phyloP scores from a whole-genome alignment of 805 yeast genomes.

The Wickerhamiella azymoides region DNA sequence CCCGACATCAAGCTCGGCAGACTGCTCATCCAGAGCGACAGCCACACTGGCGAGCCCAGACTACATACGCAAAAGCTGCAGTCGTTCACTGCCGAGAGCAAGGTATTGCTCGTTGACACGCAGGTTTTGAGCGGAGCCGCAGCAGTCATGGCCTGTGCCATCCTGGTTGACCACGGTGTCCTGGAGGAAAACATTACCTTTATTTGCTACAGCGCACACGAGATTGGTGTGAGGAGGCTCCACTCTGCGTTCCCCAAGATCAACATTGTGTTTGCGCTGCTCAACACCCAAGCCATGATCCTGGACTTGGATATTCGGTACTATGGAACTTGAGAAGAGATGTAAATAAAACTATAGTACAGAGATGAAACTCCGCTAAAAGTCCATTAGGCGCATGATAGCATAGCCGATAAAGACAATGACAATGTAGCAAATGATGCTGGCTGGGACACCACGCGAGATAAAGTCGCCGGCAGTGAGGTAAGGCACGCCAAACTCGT shows the following conservation, averaged over 20 bases:
- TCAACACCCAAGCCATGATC: slow-evolving; percentile 40
- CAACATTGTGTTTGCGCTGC: slow-evolving; percentile 52
- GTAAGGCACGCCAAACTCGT: slow-evolving; percentile 83
- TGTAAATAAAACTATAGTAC: neutral
- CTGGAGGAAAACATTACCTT: slow-evolving; percentile 46
- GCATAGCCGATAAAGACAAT: slow-evolving; percentile 70
- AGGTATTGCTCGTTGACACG: slow-evolving; percentile 65
- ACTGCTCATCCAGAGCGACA: slow-evolving; percentile 73
- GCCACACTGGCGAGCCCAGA: slow-evolving; percentile 87
- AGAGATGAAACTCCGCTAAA: neutral
- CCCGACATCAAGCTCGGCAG: slow-evolving; percentile 76
- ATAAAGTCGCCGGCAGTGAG: slow-evolving; percentile 77
- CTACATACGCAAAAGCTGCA: slow-evolving; percentile 75
- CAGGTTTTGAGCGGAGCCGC: slow-evolving; percentile 90
- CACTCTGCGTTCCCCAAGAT: slow-evolving; percentile 60
- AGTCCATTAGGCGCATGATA: slow-evolving; percentile 37
- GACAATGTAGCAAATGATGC: slow-evolving; percentile 56
- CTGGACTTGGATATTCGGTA: slow-evolving; percentile 65
- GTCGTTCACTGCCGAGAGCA: slow-evolving; percentile 16
- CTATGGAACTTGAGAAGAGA: slow-evolving; percentile 43
- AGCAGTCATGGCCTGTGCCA: slow-evolving; percentile 85
- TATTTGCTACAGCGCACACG: slow-evolving; percentile 63
- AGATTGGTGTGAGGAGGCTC: slow-evolving; percentile 60
- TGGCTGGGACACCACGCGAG: slow-evolving; percentile 80
- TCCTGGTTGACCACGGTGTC: slow-evolving; percentile 69